Conservation (phyloP, 2,329 filamentous ascomycete genomes). For the Emmonsiellopsis sp. region DNA sequence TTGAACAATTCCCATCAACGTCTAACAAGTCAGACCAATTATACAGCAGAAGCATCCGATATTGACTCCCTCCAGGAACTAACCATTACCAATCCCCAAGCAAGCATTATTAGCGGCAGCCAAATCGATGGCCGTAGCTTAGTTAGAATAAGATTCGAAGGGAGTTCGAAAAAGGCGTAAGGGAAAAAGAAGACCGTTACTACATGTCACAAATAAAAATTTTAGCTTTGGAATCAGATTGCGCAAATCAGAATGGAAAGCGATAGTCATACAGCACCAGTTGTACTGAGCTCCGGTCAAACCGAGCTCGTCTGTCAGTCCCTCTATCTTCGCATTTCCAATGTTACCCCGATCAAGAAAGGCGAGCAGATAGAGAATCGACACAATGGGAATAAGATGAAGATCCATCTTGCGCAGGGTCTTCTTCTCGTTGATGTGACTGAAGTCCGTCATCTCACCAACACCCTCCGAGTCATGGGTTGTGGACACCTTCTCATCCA, state of each 20-base stretch:
- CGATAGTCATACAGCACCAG: constrained; percentile 13
- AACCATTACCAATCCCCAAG: constrained; percentile 41
- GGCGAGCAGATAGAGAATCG: constrained; percentile 27
- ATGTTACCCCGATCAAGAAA: constrained; percentile 20
- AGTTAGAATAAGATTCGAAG: constrained; percentile 22
- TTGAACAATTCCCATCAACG: constrained; percentile 42
- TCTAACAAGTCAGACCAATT: constrained; percentile 16
- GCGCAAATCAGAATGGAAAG: not conserved
- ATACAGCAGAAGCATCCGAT: not conserved
- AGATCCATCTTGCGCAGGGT: constrained; percentile 33
- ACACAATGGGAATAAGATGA: constrained; percentile 29
- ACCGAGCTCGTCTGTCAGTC: constrained; percentile 11
- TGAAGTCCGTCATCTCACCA: constrained; percentile 15
- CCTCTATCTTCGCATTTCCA: constrained; percentile 19
- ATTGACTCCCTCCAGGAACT: not conserved
- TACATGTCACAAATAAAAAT: not conserved
- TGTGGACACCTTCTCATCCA: not conserved
- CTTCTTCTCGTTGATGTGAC: constrained; percentile 28
- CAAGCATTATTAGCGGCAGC: constrained; percentile 24
- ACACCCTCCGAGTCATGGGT: not conserved
- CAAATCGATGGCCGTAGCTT: constrained; percentile 21
- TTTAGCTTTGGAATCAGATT: constrained; percentile 1
- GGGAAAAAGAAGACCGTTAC: constrained; percentile 20
- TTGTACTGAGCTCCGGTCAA: constrained; percentile 18
- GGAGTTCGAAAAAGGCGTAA: constrained; percentile 16